A percentile compares a stretch with the other conserved stretches of the same genome.
phyloP scores from a whole-genome alignment of 2,329 filamentous ascomycete species.

The Ceratocystis harringtonii region DNA sequence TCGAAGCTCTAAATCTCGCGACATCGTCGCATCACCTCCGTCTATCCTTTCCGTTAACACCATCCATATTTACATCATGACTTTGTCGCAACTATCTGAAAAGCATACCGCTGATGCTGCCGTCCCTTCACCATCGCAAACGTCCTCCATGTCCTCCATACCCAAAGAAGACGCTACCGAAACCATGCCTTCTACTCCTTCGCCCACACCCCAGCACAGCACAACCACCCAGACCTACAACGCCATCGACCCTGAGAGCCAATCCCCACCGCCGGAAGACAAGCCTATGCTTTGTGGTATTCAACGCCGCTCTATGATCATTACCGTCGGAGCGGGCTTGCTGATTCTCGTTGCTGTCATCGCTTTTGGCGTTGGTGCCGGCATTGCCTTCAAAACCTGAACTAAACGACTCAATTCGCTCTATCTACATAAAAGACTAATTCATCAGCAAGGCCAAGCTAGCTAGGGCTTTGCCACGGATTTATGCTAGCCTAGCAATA shows the following conservation, averaged over 20 bases:
- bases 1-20: too few relatives aligned
- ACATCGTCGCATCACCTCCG: too few relatives aligned
- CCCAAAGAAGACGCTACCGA: conserved; percentile 11
- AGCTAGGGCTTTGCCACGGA: not conserved
- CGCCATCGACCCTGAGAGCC: not conserved
- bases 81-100: not conserved
- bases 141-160: conserved; percentile 10
- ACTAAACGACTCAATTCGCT: not conserved
- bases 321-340: conserved; percentile 18
- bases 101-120: not conserved
- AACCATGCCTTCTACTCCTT: not conserved
- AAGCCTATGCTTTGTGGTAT: conserved; percentile 20
- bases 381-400: conserved; percentile 19
- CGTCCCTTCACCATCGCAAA: not conserved
- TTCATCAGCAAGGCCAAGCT: too few relatives aligned
- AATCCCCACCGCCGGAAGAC: not conserved
- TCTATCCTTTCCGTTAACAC: not conserved
- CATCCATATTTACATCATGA: not conserved
- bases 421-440: not conserved
- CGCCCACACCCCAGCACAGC: conserved; percentile 1
- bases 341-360: conserved; percentile 19
- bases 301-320: conserved; percentile 19
- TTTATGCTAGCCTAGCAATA: not conserved
- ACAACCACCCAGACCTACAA: not conserved
- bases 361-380: conserved; percentile 20